A percentile compares a stretch with the other conserved stretches of the same genome.
These are phyloP conservation scores for Dendrobium chrysotoxum DNA, from an alignment of 106 monocot species.

Conservation along the genomic window DNA sequence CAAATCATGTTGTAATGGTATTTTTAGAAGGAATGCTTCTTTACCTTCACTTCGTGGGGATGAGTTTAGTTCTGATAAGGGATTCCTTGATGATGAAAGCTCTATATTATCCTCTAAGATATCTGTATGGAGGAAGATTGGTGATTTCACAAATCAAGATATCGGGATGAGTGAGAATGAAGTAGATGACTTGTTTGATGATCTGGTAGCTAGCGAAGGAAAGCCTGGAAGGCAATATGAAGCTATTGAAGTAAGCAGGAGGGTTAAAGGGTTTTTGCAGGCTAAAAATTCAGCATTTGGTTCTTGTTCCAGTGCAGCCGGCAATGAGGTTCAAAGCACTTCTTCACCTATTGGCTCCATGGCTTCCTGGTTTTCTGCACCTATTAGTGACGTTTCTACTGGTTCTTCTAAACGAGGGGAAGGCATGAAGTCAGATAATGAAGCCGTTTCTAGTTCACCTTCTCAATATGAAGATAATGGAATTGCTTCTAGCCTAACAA, in stretches of 20 bases:
- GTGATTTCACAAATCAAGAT: not conserved
- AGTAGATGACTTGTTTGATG: not conserved
- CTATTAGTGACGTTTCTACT: not conserved
- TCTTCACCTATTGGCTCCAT: not conserved
- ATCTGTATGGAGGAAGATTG: slow-evolving; percentile 6
- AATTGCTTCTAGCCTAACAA: slow-evolving; percentile 12
- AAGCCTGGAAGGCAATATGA: slow-evolving; percentile 1
- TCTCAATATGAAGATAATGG: slow-evolving; percentile 8
- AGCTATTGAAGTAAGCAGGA: slow-evolving; percentile 6
- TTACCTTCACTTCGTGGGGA: slow-evolving; percentile 27
- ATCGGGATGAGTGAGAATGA: not conserved
- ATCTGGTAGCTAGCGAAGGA: not conserved
- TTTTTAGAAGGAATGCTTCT: slow-evolving; percentile 40
- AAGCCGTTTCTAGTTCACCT: slow-evolving; percentile 7
- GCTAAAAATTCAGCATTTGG: not conserved
- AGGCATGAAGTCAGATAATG: slow-evolving; percentile 3
- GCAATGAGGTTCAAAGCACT: not conserved
- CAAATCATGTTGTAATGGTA: slow-evolving; percentile 6
- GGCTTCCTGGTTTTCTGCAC: slow-evolving; percentile 11
- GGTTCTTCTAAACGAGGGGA: slow-evolving; percentile 3
- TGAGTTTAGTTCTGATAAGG: slow-evolving; percentile 30
- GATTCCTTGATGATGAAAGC: slow-evolving; percentile 9
- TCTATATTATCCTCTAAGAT: not conserved
- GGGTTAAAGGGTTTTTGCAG: slow-evolving; percentile 9
- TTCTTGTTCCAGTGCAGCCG: not conserved